Conservation (phyloP, 2,329 filamentous ascomycete genomes). For the Diaporthe sp. region DNA sequence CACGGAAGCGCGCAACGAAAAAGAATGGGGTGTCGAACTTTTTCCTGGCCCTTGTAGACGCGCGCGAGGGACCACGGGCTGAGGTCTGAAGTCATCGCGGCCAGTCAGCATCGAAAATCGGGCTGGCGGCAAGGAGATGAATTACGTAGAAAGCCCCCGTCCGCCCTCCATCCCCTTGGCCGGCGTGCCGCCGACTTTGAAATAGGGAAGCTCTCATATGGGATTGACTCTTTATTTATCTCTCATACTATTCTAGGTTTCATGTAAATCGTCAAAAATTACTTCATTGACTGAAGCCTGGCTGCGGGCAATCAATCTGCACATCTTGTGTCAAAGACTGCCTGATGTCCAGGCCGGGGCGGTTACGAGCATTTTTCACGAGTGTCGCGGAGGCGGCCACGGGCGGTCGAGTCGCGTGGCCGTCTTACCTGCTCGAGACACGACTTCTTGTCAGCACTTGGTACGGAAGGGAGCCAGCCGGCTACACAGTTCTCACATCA, state of each 20-base stretch:
- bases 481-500: constrained; percentile 4
- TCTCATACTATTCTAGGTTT: constrained; percentile 5
- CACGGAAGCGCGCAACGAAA: constrained; percentile 6
- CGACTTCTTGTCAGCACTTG: background rate
- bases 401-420: background rate
- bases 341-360: constrained; percentile 17
- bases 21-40: constrained; percentile 2
- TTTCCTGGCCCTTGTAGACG: constrained; percentile 25
- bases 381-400: constrained; percentile 24
- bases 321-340: constrained; percentile 8
- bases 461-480: background rate
- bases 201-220: background rate
- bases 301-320: constrained; percentile 2
- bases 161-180: background rate
- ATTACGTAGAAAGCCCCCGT: background rate
- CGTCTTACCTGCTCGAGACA: background rate
- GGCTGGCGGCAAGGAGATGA: constrained; percentile 35
- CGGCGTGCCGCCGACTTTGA: constrained; percentile 37
- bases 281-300: background rate
- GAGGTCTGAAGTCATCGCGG: constrained; percentile 40
- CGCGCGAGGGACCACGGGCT: constrained; percentile 35
- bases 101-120: constrained; percentile 19
- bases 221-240: constrained; percentile 3
- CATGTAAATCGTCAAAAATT: background rate
- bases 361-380: constrained; percentile 17